Evolutionary conservation across 169 alveolate species (phyloP), one percentile per base, ranked within the genome.

Genomic region (Cyclospora cayetanensis): DNA sequence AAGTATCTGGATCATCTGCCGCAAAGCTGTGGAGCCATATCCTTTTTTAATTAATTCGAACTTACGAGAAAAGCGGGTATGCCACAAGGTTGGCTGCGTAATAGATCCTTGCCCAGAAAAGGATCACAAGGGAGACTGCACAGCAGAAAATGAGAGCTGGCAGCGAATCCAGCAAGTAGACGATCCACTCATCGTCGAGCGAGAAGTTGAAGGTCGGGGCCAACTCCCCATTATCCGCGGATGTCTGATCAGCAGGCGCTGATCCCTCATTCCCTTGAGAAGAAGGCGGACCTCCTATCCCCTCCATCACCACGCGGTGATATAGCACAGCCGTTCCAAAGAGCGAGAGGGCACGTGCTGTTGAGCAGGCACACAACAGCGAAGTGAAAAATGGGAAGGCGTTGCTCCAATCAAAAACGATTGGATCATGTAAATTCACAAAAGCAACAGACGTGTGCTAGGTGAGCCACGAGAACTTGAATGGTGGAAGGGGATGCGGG

Each of bases 31-130:
- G n/a, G n/a, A n/a, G n/a, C n/a, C n/a, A n/a, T n/a, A n/a, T n/a
- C n/a, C n/a, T n/a, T n/a, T n/a, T n/a, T n/a, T n/a, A n/a, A n/a
- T n/a, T n/a, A n/a, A 29, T 1, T 22, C 3, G 11, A 39, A 25
- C 84, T 39, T 41, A 85, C 91, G 76, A 70, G 46, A 85, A 43
- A 4, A 37, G 50, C 18, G 91, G 91, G 52, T 85, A 85, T 50
- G 91, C 82, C 27, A 85, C 84, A n/a, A 85, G 91, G 5, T 60
- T 63, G 1, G 84, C 91, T 18, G 91, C 91, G 84, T 85, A 85
- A 83, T 85, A 85, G 5, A 85, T 85, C 39, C 77, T 85, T 29
- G 91, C 91, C 91, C 91, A 85, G 91, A 85, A 85, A 35, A 85
- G 91, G 46, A 85, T 50, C 35, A 85, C 77, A 41, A 85, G 83